Evolutionary conservation across 176 grass and related monocot genomes (phyloP).

Genomic region (Oryza rufipogon): DNA sequence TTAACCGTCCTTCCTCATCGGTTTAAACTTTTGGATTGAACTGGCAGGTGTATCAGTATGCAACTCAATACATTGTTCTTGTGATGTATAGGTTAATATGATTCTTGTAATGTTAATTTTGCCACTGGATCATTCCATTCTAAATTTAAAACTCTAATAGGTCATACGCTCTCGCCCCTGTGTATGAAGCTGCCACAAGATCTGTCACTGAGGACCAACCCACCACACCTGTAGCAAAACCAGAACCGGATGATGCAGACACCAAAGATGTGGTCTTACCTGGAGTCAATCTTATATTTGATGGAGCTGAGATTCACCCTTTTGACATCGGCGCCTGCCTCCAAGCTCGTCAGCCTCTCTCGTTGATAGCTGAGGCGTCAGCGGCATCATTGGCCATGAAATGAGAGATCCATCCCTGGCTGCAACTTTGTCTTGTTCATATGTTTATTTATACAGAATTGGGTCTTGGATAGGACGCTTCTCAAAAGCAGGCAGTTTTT

Average conservation of each 20-base stretch:
- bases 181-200: constrained; percentile 76
- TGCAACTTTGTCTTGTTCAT: background rate
- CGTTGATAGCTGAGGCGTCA: constrained; percentile 78
- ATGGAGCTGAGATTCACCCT: constrained; percentile 67
- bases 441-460: background rate
- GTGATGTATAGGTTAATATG: constrained; percentile 6
- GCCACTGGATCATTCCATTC: background rate
- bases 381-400: constrained; percentile 58
- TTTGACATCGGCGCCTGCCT: constrained; percentile 90
- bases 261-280: constrained; percentile 81
- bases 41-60: too few species aligned
- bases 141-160: constrained; percentile 35
- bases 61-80: background rate
- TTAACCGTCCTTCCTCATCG: background rate
- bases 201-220: constrained; percentile 62
- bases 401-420: constrained; percentile 16
- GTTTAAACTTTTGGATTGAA: background rate
- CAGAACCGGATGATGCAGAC: constrained; percentile 74
- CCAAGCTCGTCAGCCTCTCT: constrained; percentile 82
- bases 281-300: constrained; percentile 91
- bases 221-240: constrained; percentile 41
- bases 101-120: constrained; percentile 4
- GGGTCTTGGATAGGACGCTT: constrained; percentile 3
- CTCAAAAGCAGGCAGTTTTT: background rate
- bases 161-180: constrained; percentile 67